phyloP scores from a whole-genome alignment of 306 rosid genomes.

The Dryas octopetala region DNA sequence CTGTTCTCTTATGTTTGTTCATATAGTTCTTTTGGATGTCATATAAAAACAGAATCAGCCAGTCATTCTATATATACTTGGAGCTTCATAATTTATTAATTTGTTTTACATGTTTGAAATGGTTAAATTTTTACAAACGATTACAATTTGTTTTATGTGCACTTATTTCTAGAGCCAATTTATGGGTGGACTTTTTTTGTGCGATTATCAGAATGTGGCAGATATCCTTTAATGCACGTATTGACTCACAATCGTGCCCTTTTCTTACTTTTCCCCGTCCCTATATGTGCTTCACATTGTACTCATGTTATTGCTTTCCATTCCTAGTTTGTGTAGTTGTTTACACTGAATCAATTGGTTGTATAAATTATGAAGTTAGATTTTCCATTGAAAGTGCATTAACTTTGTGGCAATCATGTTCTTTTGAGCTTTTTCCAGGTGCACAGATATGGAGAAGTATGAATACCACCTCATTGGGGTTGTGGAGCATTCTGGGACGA shows the following conservation, averaged over 20 bases:
- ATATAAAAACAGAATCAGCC: neutral
- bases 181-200: neutral
- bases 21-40: neutral
- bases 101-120: neutral
- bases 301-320: neutral
- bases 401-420: conserved; percentile 11
- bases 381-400: neutral
- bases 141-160: neutral
- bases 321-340: neutral
- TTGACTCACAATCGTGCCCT: neutral
- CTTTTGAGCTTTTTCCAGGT: conserved; percentile 41
- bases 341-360: neutral
- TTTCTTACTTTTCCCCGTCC: neutral
- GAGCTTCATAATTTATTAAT: neutral
- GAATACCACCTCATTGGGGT: conserved; percentile 70
- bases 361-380: neutral
- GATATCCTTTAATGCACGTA: neutral
- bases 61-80: neutral
- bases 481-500: conserved; percentile 82
- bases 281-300: neutral
- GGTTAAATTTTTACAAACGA: neutral
- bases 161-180: neutral
- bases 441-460: conserved; percentile 43
- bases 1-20: neutral
- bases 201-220: neutral